Evolutionary conservation across 352 stramenopile genomes (phyloP).

Genomic region (Pythium insidiosum): DNA sequence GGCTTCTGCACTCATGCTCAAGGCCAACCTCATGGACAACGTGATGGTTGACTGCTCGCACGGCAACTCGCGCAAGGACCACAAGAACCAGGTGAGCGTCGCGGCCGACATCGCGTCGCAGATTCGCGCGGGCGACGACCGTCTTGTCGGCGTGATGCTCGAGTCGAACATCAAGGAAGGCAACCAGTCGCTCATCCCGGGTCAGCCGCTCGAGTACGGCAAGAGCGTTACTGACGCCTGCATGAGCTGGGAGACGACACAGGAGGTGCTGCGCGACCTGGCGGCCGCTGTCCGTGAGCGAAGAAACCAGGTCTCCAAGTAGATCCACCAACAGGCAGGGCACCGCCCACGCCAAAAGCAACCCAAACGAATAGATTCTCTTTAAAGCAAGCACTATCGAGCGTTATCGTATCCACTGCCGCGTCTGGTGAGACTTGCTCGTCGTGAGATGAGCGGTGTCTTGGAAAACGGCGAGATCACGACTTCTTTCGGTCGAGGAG

Average conservation of each 20-base stretch:
- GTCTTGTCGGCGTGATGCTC: slow-evolving; percentile 84
- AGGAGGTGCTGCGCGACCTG: slow-evolving; percentile 63
- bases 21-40: slow-evolving; percentile 74
- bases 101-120: slow-evolving; percentile 63
- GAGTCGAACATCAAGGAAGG: slow-evolving; percentile 86
- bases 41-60: slow-evolving; percentile 90
- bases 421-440: slow-evolving; percentile 18
- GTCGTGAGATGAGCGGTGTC: slow-evolving; percentile 48
- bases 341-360: no score
- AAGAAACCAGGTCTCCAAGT: slow-evolving; percentile 41
- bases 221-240: slow-evolving; percentile 88
- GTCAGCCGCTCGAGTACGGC: slow-evolving; percentile 77
- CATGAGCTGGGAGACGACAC: slow-evolving; percentile 80
- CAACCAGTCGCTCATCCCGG: slow-evolving; percentile 64
- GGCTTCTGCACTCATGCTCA: slow-evolving; percentile 73
- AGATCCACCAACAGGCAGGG: slow-evolving; percentile 5
- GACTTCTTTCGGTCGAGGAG: slow-evolving; percentile 26
- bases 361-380: no score
- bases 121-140: slow-evolving; percentile 61
- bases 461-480: slow-evolving; percentile 64
- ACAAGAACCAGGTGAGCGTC: slow-evolving; percentile 81
- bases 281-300: slow-evolving; percentile 72
- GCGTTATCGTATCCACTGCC: slow-evolving; percentile 55
- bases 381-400: no score
- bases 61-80: slow-evolving; percentile 86